These are phyloP conservation scores for Spathaspora sp. DNA, from an alignment of 805 yeast species.

Conservation along the genomic window DNA sequence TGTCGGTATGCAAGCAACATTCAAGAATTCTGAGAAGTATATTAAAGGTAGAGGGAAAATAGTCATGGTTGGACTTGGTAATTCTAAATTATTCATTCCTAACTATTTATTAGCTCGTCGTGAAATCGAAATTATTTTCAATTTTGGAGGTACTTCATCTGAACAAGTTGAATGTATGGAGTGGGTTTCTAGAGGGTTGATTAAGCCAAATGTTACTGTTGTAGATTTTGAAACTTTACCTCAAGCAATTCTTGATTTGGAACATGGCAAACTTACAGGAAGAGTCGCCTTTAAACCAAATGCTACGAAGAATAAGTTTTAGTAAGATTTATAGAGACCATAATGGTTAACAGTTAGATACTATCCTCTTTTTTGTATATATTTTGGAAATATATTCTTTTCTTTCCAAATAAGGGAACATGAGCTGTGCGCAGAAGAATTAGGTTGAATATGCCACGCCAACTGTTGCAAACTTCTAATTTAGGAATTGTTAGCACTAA, in stretches of 20 bases:
- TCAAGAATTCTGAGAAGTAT: constrained; percentile 24
- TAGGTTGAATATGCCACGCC: too few species aligned
- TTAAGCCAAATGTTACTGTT: constrained; percentile 31
- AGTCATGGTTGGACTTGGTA: constrained; percentile 42
- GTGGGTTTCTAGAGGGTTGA: constrained; percentile 37
- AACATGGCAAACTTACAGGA: constrained; percentile 36
- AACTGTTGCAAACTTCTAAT: too few species aligned
- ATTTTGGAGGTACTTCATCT: constrained; percentile 42
- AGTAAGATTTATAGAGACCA: background rate
- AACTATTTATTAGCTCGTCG: constrained; percentile 37
- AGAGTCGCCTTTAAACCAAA: constrained; percentile 37
- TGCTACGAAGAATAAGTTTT: constrained; percentile 3
- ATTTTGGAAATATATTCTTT: too few species aligned
- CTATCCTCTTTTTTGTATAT: too few species aligned
- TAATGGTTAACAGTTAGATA: too few species aligned
- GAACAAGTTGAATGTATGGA: constrained; percentile 43
- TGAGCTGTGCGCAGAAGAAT: too few species aligned
- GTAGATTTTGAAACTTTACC: constrained; percentile 34
- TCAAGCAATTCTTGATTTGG: constrained; percentile 29
- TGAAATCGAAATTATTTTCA: constrained; percentile 36
- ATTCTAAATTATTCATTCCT: constrained; percentile 22
- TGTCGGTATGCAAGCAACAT: constrained; percentile 30
- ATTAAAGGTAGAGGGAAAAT: constrained; percentile 35
- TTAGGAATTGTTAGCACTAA: too few species aligned
- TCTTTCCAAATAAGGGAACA: too few species aligned